phyloP scores from a whole-genome alignment of 176 grass and related monocot species.

The Puccinellia tenuiflora region DNA sequence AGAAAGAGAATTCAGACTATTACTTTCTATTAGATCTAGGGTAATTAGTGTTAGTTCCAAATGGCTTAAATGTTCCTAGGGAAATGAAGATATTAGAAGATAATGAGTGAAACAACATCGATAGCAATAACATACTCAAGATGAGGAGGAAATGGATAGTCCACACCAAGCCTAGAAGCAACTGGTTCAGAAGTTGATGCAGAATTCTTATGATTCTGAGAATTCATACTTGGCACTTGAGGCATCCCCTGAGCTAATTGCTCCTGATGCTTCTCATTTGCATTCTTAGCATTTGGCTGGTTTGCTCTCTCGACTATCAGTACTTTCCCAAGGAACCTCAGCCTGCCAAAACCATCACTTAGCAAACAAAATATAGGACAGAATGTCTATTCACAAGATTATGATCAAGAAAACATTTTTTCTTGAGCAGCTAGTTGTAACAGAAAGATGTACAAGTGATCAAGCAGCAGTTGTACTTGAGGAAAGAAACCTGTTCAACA shows the following conservation, averaged over 20 bases:
- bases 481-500: conserved; percentile 61
- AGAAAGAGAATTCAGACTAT: too few species aligned
- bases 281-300: conserved; percentile 37
- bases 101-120: neutral
- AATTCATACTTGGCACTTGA: conserved; percentile 25
- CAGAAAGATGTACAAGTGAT: neutral
- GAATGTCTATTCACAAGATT: neutral
- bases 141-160: conserved; percentile 87
- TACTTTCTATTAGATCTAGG: too few species aligned
- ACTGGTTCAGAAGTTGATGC: conserved; percentile 54
- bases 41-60: too few species aligned
- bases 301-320: conserved; percentile 65
- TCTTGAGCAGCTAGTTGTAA: neutral
- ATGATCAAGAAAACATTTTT: neutral
- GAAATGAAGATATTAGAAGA: neutral
- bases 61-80: neutral
- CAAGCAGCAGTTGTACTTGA: neutral
- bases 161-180: conserved; percentile 73
- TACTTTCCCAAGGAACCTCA: conserved; percentile 85
- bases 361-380: conserved; percentile 2
- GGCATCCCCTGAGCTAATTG: conserved; percentile 12
- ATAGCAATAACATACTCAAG: conserved; percentile 58
- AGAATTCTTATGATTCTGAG: conserved; percentile 39
- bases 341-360: conserved; percentile 43
- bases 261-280: conserved; percentile 38